Evolutionary conservation across 1,139 yeast genomes (phyloP).

Genomic region (Blastobotrys elegans): DNA sequence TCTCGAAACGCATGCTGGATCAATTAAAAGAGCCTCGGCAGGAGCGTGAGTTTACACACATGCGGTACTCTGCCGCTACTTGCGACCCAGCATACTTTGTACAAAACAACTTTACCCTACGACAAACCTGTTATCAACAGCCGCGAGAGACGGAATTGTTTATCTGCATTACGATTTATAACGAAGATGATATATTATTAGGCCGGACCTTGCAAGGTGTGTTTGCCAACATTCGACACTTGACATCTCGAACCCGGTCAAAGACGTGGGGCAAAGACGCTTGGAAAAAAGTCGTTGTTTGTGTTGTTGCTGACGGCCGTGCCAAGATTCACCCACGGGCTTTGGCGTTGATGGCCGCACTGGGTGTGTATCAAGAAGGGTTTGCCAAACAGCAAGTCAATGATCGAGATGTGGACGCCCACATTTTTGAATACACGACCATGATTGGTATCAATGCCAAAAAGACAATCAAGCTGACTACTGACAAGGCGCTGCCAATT

Average conservation of each 20-base stretch:
- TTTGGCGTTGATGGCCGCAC: constrained; percentile 58
- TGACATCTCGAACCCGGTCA: constrained; percentile 52
- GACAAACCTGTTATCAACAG: constrained; percentile 62
- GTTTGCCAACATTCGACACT: constrained; percentile 63
- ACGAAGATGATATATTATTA: constrained; percentile 68
- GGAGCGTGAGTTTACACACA: constrained; percentile 64
- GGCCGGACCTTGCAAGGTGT: constrained; percentile 75
- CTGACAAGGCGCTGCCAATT: constrained; percentile 60
- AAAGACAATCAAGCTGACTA: constrained; percentile 48
- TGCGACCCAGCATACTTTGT: constrained; percentile 67
- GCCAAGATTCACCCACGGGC: constrained; percentile 62
- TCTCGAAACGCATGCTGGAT: constrained; percentile 53
- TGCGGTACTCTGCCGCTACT: constrained; percentile 80
- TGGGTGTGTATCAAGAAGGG: constrained; percentile 78
- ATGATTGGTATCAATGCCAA: constrained; percentile 68
- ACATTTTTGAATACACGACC: constrained; percentile 74
- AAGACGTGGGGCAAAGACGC: constrained; percentile 74
- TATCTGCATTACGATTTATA: constrained; percentile 75
- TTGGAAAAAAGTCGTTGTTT: constrained; percentile 75
- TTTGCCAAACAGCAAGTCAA: constrained; percentile 75
- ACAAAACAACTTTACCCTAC: constrained; percentile 52
- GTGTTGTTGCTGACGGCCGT: constrained; percentile 75
- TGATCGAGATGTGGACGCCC: constrained; percentile 63
- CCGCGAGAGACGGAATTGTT: constrained; percentile 69
- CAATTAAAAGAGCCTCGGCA: constrained; percentile 44